Evolutionary conservation across 805 yeast genomes (phyloP), one percentile per base, ranked within the genome.

Genomic region (Kodamaea hsintzibuensis): DNA sequence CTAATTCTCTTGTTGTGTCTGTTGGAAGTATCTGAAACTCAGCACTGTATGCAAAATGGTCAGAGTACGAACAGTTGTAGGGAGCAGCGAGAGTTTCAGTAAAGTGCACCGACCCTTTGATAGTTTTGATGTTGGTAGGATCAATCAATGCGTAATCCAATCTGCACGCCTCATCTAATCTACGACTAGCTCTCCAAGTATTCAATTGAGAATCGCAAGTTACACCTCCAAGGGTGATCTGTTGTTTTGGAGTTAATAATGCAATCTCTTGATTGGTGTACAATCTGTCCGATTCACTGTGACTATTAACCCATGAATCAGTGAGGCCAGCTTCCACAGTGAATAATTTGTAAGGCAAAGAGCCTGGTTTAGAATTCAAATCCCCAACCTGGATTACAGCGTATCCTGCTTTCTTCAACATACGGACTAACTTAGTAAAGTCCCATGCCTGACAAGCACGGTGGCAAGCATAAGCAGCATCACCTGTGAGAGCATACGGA

Each of bases 361-460:
- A 86, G 0, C 89, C 95, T 0, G 98, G 98, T 57, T 85, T 80
- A 3, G 95, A 88, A 67, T 95, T 95, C 64, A 95, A 79, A 70
- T 95, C 99, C 2, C 99, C 99, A 33, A 92, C 97, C 51, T 91
- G 84, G 30, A 95, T 80, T 0, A 89, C 93, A 0, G 92, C 87
- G 67, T 90, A 88, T 0, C 98, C 97, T 0, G 93, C 87, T 52
- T 75, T 77, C 45, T 78, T 76, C 46, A 92, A 79, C 38, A 84
- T 69, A 14, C 78, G 77, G 0, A 88, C 84, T 37, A 91, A 55
- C 50, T 83, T 81, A 35, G 95, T 80, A 67, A 95, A 82, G 67
- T 92, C 97, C 98, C 98, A 95, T 0, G 98, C 98, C 70, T 95
- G 99, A 54, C 95, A 82, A 0, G 97, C 85, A 48, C 99, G 76